A percentile compares a stretch with the other conserved stretches of the same genome.
These are phyloP conservation scores for Alternaria brassicae DNA, from an alignment of 2,329 filamentous ascomycete genomes.

Conservation along the genomic window DNA sequence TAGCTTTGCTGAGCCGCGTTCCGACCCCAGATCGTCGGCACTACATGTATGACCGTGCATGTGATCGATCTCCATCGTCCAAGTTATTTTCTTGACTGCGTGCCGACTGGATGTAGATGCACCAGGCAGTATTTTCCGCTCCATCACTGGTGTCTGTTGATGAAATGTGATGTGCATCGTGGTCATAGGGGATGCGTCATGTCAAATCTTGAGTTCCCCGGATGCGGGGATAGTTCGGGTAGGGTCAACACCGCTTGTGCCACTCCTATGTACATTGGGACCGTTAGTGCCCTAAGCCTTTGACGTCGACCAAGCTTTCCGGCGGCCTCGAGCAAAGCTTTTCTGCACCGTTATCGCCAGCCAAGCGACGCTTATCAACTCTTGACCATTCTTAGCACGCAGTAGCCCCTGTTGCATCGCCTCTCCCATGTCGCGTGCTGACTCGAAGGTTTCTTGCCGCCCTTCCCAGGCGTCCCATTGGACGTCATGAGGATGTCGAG, in stretches of 20 bases:
- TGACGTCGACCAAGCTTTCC: conserved; percentile 15
- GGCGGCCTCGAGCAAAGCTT: conserved; percentile 27
- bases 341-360: conserved; percentile 5
- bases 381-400: conserved; percentile 18
- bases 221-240: neutral
- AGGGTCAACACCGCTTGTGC: neutral
- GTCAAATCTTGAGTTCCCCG: neutral
- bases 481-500: conserved; percentile 20
- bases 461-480: conserved; percentile 6
- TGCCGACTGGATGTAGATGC: too few relatives aligned
- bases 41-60: neutral
- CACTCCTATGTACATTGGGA: neutral
- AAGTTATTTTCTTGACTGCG: too few relatives aligned
- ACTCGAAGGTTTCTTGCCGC: neutral
- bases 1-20: neutral
- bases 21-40: neutral
- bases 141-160: too few relatives aligned
- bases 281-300: neutral
- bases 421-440: conserved; percentile 2
- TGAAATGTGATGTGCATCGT: too few relatives aligned
- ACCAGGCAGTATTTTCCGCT: too few relatives aligned
- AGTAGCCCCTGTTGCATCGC: conserved; percentile 5
- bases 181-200: neutral
- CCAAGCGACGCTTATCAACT: conserved; percentile 27
- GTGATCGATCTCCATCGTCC: neutral